Percentiles rank a stretch among this genome's conserved stretches.
phyloP scores from a whole-genome alignment of 495 filamentous ascomycete genomes.

The Hyaloscypha variabilis region DNA sequence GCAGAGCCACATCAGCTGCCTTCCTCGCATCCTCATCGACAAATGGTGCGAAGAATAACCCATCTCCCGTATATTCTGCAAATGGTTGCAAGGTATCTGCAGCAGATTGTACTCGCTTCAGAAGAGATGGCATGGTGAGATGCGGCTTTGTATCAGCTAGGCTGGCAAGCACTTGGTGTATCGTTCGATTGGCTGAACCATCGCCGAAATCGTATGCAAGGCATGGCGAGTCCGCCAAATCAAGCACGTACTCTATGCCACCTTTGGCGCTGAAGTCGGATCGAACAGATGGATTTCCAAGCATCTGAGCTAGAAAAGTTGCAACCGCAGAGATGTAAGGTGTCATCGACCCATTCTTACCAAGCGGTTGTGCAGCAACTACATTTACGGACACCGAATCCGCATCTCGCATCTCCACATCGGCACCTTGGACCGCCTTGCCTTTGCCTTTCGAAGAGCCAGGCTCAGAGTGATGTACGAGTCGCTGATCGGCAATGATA shows the following conservation, averaged over 20 bases:
- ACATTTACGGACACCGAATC: slow-evolving; percentile 31
- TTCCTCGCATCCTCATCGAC: slow-evolving; percentile 39
- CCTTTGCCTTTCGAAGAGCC: slow-evolving; percentile 37
- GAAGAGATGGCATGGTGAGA: slow-evolving; percentile 75
- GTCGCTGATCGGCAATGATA: slow-evolving; percentile 50
- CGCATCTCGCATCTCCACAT: slow-evolving; percentile 62
- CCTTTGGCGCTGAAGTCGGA: slow-evolving; percentile 74
- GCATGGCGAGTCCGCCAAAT: slow-evolving; percentile 78
- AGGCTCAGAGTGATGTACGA: slow-evolving; percentile 29
- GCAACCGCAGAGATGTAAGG: slow-evolving; percentile 76
- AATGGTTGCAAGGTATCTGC: slow-evolving; percentile 70
- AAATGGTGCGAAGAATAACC: slow-evolving; percentile 65
- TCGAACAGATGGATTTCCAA: slow-evolving; percentile 76
- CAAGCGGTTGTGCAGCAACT: slow-evolving; percentile 5
- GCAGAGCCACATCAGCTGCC: slow-evolving; percentile 37
- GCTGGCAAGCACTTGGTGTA: slow-evolving; percentile 74
- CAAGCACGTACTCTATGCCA: slow-evolving; percentile 82
- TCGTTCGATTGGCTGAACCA: slow-evolving; percentile 61
- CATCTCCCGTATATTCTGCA: slow-evolving; percentile 30
- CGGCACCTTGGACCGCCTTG: slow-evolving; percentile 41
- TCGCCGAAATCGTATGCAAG: slow-evolving; percentile 75
- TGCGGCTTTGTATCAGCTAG: slow-evolving; percentile 84
- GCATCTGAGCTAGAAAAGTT: slow-evolving; percentile 76
- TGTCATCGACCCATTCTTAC: slow-evolving; percentile 35
- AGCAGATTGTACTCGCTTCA: slow-evolving; percentile 70